A percentile compares a stretch with the other conserved stretches of the same genome.
Evolutionary conservation across 108 stramenopile species (phyloP).

Genomic region (Cyclotella kingstonii): DNA sequence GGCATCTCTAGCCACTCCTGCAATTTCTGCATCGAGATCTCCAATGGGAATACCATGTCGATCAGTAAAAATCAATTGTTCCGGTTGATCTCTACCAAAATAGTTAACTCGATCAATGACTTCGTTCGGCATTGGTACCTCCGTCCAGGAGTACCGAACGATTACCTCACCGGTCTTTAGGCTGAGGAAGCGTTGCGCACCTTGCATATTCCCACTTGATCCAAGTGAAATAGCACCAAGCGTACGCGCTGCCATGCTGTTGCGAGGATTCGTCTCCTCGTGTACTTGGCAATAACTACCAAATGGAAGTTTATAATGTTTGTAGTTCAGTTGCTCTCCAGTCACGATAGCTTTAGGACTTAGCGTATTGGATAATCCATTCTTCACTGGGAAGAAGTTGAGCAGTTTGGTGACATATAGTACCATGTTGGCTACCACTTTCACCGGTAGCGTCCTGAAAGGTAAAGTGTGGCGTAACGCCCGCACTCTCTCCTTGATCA

Average conservation of each 20-base stretch:
- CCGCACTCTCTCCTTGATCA: too few relatives aligned
- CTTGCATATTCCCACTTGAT: not conserved
- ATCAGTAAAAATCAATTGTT: too few relatives aligned
- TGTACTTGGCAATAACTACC: slow-evolving; percentile 13
- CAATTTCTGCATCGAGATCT: too few relatives aligned
- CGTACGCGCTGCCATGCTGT: slow-evolving; percentile 24
- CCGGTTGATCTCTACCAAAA: too few relatives aligned
- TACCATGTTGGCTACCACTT: too few relatives aligned
- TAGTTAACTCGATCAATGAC: not conserved
- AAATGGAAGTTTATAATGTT: not conserved
- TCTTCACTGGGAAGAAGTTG: not conserved
- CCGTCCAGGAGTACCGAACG: not conserved
- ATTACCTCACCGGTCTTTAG: not conserved
- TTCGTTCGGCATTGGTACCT: not conserved
- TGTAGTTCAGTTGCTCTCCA: not conserved
- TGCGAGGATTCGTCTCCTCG: slow-evolving; percentile 31
- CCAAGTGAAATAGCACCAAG: not conserved
- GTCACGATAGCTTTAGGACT: too few relatives aligned
- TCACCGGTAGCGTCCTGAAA: too few relatives aligned
- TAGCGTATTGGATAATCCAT: too few relatives aligned
- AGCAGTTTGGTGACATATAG: not conserved
- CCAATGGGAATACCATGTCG: too few relatives aligned
- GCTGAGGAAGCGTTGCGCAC: not conserved
- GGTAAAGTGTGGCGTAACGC: too few relatives aligned
- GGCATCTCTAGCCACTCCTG: too few relatives aligned